These are phyloP conservation scores for Mucor sp. DNA, from an alignment of 371 early-diverging fungal species.

Conservation along the genomic window DNA sequence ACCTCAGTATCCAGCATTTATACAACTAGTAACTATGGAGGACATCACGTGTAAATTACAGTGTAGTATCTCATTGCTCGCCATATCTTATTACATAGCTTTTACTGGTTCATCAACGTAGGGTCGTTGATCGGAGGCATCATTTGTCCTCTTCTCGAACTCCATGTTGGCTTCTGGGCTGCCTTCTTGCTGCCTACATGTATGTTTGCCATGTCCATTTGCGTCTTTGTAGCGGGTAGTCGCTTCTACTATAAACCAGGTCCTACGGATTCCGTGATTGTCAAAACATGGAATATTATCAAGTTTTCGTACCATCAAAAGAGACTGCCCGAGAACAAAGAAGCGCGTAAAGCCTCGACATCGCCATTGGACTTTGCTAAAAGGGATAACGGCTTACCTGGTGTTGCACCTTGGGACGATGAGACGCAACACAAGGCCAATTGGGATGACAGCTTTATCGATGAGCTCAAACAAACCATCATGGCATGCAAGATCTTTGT, in stretches of 20 bases:
- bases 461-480: constrained; percentile 62
- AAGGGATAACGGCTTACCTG: constrained; percentile 38
- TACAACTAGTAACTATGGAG: constrained; percentile 53
- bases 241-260: constrained; percentile 54
- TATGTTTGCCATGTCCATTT: constrained; percentile 62
- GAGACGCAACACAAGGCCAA: constrained; percentile 29
- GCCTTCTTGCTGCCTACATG: constrained; percentile 70
- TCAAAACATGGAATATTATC: constrained; percentile 53
- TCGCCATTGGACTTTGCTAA: constrained; percentile 57
- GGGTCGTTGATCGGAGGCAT: constrained; percentile 59
- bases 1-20: constrained; percentile 60
- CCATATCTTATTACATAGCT: no score
- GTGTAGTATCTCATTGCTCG: no score
- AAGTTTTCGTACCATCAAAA: constrained; percentile 40
- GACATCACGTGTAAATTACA: no score
- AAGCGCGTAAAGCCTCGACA: constrained; percentile 22
- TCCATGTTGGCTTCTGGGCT: constrained; percentile 45
- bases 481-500: constrained; percentile 72
- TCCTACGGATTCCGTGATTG: constrained; percentile 60
- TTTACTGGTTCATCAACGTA: constrained; percentile 57
- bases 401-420: constrained; percentile 52
- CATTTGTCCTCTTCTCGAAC: constrained; percentile 54
- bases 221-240: constrained; percentile 60
- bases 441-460: constrained; percentile 70
- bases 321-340: constrained; percentile 36